A percentile compares a stretch with the other conserved stretches of the same genome.
Conservation (phyloP, 768 basidiomycete genomes). For the Suillus plorans region DNA sequence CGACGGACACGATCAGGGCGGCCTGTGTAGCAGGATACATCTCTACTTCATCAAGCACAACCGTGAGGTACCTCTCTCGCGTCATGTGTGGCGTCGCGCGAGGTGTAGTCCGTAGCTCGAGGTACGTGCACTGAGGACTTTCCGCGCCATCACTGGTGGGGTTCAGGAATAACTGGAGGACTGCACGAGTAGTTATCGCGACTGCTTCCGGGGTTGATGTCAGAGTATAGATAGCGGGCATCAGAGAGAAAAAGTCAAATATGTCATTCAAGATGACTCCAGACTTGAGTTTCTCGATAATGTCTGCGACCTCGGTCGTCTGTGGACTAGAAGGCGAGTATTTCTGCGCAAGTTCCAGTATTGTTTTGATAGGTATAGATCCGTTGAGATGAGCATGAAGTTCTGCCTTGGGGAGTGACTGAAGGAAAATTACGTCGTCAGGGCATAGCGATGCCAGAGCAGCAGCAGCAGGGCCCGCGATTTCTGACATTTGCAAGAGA, state of each 20-base stretch:
- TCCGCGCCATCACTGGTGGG: constrained; percentile 16
- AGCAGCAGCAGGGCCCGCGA: constrained; percentile 35
- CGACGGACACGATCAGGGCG: too few relatives aligned
- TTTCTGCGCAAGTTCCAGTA: constrained; percentile 50
- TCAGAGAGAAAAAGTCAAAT: constrained; percentile 72
- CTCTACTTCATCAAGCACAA: too few relatives aligned
- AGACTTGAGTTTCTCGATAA: constrained; percentile 39
- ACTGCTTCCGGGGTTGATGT: constrained; percentile 62
- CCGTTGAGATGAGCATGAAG: constrained; percentile 87
- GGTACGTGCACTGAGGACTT: too few relatives aligned
- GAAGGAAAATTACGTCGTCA: constrained; percentile 58
- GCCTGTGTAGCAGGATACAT: too few relatives aligned
- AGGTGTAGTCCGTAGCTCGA: too few relatives aligned
- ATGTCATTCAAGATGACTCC: constrained; percentile 50
- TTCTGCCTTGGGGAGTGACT: constrained; percentile 73
- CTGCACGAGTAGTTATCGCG: constrained; percentile 56
- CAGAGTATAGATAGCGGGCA: constrained; percentile 77
- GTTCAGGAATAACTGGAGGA: constrained; percentile 61
- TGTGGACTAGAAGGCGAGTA: background rate
- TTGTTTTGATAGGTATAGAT: constrained; percentile 66
- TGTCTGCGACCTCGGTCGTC: constrained; percentile 28
- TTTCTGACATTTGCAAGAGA: constrained; percentile 7
- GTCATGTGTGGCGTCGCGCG: too few relatives aligned
- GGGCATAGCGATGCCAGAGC: constrained; percentile 57
- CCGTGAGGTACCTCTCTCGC: too few relatives aligned